phyloP scores from a whole-genome alignment of 352 stramenopile genomes.

The Phytophthora nicotianae region DNA sequence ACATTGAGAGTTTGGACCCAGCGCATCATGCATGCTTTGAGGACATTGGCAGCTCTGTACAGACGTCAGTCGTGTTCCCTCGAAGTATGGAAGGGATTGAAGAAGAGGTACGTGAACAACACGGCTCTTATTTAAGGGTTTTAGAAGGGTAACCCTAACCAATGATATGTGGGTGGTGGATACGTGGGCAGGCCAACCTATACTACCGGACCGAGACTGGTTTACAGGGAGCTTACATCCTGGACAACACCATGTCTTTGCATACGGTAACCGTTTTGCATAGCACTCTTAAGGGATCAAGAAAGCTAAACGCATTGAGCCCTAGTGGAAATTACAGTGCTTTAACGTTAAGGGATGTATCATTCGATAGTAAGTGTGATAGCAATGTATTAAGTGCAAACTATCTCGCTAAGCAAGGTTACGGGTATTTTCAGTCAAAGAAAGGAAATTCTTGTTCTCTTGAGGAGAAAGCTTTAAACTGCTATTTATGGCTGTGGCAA shows the following conservation, averaged over 20 bases:
- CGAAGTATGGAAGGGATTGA: conserved; percentile 9
- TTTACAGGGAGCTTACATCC: background rate
- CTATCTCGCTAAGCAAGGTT: conserved; percentile 18
- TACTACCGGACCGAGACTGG: background rate
- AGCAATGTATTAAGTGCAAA: conserved; percentile 16
- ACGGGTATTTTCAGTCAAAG: conserved; percentile 13
- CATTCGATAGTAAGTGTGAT: conserved; percentile 10
- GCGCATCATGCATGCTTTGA: background rate
- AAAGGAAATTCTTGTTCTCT: conserved; percentile 3
- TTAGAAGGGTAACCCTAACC: background rate
- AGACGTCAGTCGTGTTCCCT: background rate
- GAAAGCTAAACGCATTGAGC: conserved; percentile 13
- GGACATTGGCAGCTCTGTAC: background rate
- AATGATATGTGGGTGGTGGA: conserved; percentile 1
- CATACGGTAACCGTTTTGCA: background rate
- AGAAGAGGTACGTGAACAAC: conserved; percentile 10
- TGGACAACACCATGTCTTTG: background rate
- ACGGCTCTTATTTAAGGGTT: conserved; percentile 4
- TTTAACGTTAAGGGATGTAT: conserved; percentile 9
- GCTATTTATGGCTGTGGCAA: background rate
- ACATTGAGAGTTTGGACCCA: conserved; percentile 3
- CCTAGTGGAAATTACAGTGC: conserved; percentile 11
- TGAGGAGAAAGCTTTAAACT: conserved; percentile 5
- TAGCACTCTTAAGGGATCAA: conserved; percentile 1
- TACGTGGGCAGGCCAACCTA: background rate